Base-by-base conservation (phyloP, 306 rosid species). In the Lathyrus tuberosus region DNA sequence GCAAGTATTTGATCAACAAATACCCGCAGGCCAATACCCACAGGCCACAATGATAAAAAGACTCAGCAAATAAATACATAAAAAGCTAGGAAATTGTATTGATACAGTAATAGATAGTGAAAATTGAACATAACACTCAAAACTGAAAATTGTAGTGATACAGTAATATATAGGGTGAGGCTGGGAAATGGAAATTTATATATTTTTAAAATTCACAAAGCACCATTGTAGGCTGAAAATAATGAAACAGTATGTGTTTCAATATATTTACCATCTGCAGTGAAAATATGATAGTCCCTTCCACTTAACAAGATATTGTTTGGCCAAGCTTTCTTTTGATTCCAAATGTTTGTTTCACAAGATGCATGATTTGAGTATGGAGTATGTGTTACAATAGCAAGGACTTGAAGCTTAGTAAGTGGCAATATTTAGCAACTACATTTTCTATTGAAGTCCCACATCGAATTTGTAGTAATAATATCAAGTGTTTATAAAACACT, bases 241-340 rank as follows among this genome's bases (percentile, higher is more conserved):
- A n/a, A n/a, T n/a, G n/a, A n/a, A n/a, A n/a, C n/a, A n/a, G n/a
- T n/a, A n/a, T n/a, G n/a, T n/a, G n/a, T n/a, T n/a, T n/a, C n/a
- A n/a, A n/a, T n/a, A n/a, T n/a, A n/a, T n/a, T n/a, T 86, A 94
- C 99, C 99, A 94, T 63, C 86, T 77, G 79, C 96, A 88, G 42
- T 94, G 99, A 79, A 94, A 69, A 82, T 91, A 89, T 1, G 99
- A 94, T 41, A 87, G 72, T 30, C 92, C 99, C 78, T 94, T 94
- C 99, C 97, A 94, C 88, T 94, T 94, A 22, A 94, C 96, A 41
- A 90, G 97, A 82, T 94, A 94, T 66, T 94, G 95, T 77, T 88
- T 94, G 33, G 88, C 95, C 75, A 87, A 88, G 61, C 75, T 86
- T 79, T 90, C 97, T 78, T 94, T 90, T 8, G 92, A 81, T 22